Base-by-base conservation (phyloP, 176 grass and related monocot species). In the Paspalum vaginatum region DNA sequence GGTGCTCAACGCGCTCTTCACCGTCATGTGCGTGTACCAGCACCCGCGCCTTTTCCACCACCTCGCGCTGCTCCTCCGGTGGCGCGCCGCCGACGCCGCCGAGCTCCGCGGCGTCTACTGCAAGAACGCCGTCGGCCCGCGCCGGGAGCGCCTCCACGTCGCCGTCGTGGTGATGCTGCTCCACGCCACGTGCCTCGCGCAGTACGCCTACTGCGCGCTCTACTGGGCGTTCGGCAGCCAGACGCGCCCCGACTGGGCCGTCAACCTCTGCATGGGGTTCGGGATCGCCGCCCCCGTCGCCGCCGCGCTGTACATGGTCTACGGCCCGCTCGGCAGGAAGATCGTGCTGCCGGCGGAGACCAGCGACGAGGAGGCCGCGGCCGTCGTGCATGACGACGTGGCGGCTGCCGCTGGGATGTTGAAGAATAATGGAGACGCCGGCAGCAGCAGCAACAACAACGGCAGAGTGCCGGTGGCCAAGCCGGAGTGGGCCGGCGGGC, bases 11-110 rank as follows among this genome's bases (percentile, higher is more conserved):
- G 85, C 90, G 8, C 88, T 97, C 81, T 97, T 93, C 94, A 97
- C 91, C 44, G 11, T 97, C 78, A 89, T 97, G 81, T 97, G 91
- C 72, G 44, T 97, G 49, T 97, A 97, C 81, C 88, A 97, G 48
- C 91, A 97, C 44, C 94, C 94, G 6, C 61, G 37, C 18, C 63
- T 97, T 8, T 85, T 26, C 81, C 91, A 97, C 82, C 94, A 97
- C 81, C 65, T 87, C 56, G 51, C 72, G 14, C 88, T 89, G 65
- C 80, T 93, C 7, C 15, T 75, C 25, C 77, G 86, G 5, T 93
- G 88, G 90, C 65, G 77, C 18, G 65, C 65, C 54, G 43, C 53
- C 20, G 90, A 87, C 79, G 63, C 9, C 9, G 78, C 56, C 0
- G 85, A 84, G 49, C 53, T 97, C 46, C 77, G 87, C 8, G 52